Percentiles rank a stretch among this genome's conserved stretches.
phyloP scores from a whole-genome alignment of 73 alveolate genomes.

The Symbiodinium natans region DNA sequence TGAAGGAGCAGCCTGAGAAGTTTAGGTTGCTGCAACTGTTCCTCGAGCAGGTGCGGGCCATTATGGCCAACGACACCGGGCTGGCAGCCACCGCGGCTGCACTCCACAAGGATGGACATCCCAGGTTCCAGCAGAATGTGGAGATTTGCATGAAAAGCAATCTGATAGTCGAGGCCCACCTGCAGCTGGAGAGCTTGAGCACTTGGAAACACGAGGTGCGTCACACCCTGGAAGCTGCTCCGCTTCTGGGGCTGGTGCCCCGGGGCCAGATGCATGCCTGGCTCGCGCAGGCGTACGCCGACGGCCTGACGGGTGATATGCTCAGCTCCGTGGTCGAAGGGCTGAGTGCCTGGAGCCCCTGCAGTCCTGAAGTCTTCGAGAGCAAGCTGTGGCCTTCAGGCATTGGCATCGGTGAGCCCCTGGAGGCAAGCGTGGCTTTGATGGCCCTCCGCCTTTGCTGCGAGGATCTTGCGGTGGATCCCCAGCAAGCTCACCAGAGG shows the following conservation, averaged over 20 bases:
- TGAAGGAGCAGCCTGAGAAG: not conserved
- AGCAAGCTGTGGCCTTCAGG: conserved; percentile 13
- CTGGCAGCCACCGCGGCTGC: conserved; percentile 11
- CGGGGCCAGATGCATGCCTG: conserved; percentile 48
- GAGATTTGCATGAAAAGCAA: not conserved
- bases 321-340: conserved; percentile 5
- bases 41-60: conserved; percentile 10
- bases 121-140: conserved; percentile 38
- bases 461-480: not conserved
- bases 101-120: conserved; percentile 30
- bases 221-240: conserved; percentile 43
- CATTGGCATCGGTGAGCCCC: conserved; percentile 8
- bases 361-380: not conserved
- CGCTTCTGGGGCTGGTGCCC: conserved; percentile 68
- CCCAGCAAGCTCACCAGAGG: not conserved
- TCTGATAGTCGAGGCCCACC: not conserved
- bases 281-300: not conserved
- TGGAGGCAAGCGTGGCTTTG: conserved; percentile 29
- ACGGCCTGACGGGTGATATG: conserved; percentile 9
- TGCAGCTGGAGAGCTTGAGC: not conserved
- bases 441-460: conserved; percentile 30
- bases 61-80: not conserved
- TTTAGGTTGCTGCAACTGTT: not conserved
- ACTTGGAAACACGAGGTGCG: not conserved
- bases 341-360: conserved; percentile 11